These are phyloP conservation scores for Mortierella sp. DNA, from an alignment of 371 early-diverging fungal genomes.

Conservation along the genomic window DNA sequence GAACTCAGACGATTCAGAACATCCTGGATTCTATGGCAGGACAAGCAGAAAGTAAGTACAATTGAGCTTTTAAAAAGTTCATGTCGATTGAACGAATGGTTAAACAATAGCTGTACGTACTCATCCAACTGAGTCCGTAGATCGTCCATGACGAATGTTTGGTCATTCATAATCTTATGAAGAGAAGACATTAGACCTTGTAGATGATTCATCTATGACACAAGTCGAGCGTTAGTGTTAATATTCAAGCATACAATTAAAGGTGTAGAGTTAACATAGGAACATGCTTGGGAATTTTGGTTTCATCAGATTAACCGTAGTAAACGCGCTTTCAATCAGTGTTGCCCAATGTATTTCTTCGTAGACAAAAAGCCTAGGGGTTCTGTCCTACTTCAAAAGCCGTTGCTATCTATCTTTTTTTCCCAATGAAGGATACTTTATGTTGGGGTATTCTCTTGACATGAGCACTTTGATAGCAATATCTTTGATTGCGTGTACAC, in stretches of 20 bases:
- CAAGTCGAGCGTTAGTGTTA: neutral
- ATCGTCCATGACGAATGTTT: conserved; percentile 54
- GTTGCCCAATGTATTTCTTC: too few relatives aligned
- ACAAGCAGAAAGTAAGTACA: neutral
- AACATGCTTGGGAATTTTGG: neutral
- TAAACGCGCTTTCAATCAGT: too few relatives aligned
- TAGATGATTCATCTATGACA: conserved; percentile 52
- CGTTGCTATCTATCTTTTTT: too few relatives aligned
- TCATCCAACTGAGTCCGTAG: conserved; percentile 54
- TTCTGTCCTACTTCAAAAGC: too few relatives aligned
- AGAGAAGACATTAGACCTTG: conserved; percentile 54
- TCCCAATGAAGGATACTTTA: neutral
- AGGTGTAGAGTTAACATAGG: neutral
- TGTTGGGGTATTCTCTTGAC: neutral
- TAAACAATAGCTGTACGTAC: conserved; percentile 31
- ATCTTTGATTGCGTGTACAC: neutral
- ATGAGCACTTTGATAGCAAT: neutral
- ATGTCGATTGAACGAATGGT: neutral
- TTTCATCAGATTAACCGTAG: too few relatives aligned
- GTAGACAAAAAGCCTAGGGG: neutral
- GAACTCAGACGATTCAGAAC: conserved; percentile 29
- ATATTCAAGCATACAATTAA: neutral
- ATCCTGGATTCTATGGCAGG: conserved; percentile 28
- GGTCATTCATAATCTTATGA: conserved; percentile 52
- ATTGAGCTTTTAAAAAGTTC: neutral